These are phyloP conservation scores for Epichloe gansuensis DNA, from an alignment of 2,329 filamentous ascomycete species.

Conservation along the genomic window DNA sequence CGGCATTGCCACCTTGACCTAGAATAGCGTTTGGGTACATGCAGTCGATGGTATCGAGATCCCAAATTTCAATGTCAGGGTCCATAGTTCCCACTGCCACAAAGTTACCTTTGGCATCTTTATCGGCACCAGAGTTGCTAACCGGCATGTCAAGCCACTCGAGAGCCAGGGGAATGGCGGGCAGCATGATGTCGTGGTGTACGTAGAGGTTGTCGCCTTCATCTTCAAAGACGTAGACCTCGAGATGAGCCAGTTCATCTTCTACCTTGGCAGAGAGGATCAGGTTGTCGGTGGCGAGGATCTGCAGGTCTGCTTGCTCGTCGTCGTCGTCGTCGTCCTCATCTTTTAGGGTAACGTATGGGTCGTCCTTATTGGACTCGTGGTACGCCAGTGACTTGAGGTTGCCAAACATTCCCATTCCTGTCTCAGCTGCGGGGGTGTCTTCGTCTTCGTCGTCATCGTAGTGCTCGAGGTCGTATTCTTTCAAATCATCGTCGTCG, in stretches of 20 bases:
- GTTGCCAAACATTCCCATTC: conserved; percentile 90
- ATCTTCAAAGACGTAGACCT: conserved; percentile 97
- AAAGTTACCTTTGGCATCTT: conserved; percentile 69
- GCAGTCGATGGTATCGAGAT: conserved; percentile 88
- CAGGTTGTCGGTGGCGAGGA: conserved; percentile 85
- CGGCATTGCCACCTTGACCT: conserved; percentile 53
- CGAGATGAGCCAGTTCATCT: conserved; percentile 90
- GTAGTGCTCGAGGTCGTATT: conserved; percentile 94
- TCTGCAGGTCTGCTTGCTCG: conserved; percentile 86
- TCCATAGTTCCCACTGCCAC: conserved; percentile 96
- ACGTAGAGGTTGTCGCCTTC: conserved; percentile 93
- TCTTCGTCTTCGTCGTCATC: conserved; percentile 62
- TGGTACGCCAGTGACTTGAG: conserved; percentile 90
- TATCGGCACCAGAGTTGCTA: conserved; percentile 50
- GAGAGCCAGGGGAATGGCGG: conserved; percentile 85
- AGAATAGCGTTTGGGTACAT: conserved; percentile 98
- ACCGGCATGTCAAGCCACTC: conserved; percentile 96
- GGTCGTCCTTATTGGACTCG: conserved; percentile 86
- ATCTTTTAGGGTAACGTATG: conserved; percentile 82
- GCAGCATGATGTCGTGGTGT: conserved; percentile 98
- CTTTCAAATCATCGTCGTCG: conserved; percentile 79
- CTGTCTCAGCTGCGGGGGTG: conserved; percentile 42
- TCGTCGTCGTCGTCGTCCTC: conserved; percentile 58
- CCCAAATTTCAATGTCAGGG: conserved; percentile 97
- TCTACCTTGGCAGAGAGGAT: conserved; percentile 88